These are phyloP conservation scores for Haplographium delicatum DNA, from an alignment of 495 filamentous ascomycete genomes.

Conservation along the genomic window DNA sequence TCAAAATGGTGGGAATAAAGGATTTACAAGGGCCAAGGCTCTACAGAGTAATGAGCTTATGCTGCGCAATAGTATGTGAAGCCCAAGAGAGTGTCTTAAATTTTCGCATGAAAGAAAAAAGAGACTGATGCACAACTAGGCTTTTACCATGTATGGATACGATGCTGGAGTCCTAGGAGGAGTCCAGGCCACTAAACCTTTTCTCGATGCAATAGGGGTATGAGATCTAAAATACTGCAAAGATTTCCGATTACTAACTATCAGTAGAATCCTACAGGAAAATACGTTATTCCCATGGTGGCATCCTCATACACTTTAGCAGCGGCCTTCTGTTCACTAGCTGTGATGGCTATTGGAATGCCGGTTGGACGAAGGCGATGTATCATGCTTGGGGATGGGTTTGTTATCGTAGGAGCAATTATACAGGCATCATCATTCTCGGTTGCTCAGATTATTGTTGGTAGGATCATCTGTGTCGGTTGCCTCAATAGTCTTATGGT, in stretches of 20 bases:
- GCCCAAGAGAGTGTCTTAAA: too few relatives aligned
- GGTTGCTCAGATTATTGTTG: conserved; percentile 5
- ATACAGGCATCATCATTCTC: conserved; percentile 1
- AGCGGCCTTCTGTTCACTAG: conserved; percentile 29
- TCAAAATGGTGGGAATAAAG: too few relatives aligned
- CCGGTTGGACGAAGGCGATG: conserved; percentile 12
- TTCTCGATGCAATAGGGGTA: conserved; percentile 31
- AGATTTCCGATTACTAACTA: background rate
- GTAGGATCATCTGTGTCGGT: conserved; percentile 8
- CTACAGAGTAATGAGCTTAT: too few relatives aligned
- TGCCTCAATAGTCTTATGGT: too few relatives aligned
- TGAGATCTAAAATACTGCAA: background rate
- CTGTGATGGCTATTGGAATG: conserved; percentile 25
- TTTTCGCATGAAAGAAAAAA: too few relatives aligned
- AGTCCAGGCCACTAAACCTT: conserved; percentile 31
- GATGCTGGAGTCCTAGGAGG: conserved; percentile 39
- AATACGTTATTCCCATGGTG: conserved; percentile 35
- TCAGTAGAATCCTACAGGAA: conserved; percentile 26
- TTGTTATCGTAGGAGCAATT: conserved; percentile 4
- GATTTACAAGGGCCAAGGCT: too few relatives aligned
- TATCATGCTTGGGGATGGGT: conserved; percentile 8
- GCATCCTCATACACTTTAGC: conserved; percentile 32
- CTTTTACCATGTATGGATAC: conserved; percentile 21
- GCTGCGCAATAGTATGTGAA: too few relatives aligned
- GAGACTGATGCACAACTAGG: background rate